Evolutionary conservation across 192 early-diverging fungal species (phyloP).

Genomic region (Diversispora epigaea): DNA sequence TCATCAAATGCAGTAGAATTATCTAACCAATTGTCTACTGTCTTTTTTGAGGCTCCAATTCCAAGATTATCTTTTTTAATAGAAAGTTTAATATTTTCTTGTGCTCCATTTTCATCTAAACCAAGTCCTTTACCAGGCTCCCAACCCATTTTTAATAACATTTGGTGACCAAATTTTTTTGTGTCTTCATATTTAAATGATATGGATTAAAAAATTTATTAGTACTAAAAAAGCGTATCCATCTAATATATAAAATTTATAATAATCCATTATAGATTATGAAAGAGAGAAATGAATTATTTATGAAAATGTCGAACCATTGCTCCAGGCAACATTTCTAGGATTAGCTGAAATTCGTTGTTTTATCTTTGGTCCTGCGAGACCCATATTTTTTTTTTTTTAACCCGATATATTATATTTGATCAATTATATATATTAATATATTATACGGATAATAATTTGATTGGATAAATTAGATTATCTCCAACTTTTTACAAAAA

Average conservation of each 20-base stretch:
- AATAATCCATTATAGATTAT: too few species aligned
- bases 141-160: conserved; percentile 98
- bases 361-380: conserved; percentile 67
- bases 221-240: background rate
- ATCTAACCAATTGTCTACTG: conserved; percentile 92
- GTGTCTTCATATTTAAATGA: conserved; percentile 53
- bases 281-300: background rate
- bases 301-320: conserved; percentile 51
- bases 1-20: conserved; percentile 83
- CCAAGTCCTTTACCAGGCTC: conserved; percentile 90
- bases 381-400: conserved; percentile 59
- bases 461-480: too few species aligned
- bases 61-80: conserved; percentile 88
- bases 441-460: too few species aligned
- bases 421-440: too few species aligned
- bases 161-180: conserved; percentile 81
- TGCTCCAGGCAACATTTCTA: conserved; percentile 88
- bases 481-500: too few species aligned
- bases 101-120: conserved; percentile 77
- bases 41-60: conserved; percentile 84
- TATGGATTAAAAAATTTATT: background rate
- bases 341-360: conserved; percentile 86
- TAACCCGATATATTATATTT: too few species aligned
- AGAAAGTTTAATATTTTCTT: conserved; percentile 83
- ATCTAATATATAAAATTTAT: background rate